Evolutionary conservation across 208 protist genomes (phyloP).

Genomic region (Plasmodiophora brassicae): DNA sequence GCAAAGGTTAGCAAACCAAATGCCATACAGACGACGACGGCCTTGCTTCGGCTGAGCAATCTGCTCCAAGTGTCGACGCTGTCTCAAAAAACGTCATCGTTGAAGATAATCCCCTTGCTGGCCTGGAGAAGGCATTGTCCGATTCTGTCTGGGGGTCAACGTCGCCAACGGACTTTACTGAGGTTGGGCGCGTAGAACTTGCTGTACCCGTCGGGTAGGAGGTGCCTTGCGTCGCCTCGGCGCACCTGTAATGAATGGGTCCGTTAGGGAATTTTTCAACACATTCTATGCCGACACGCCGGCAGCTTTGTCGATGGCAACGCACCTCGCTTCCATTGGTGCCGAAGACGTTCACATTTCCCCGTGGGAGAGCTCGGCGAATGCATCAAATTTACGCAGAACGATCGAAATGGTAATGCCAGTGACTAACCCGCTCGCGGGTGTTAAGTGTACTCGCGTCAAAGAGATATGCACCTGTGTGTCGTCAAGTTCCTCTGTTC

Average conservation of each 20-base stretch:
- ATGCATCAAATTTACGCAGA: background rate
- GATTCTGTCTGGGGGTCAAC: background rate
- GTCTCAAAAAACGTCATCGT: background rate
- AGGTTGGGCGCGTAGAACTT: background rate
- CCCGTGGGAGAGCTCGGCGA: background rate
- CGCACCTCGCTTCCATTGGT: background rate
- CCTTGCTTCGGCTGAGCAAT: too few species aligned
- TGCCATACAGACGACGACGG: too few species aligned
- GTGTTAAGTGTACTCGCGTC: background rate
- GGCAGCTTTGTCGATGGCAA: background rate
- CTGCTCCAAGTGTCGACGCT: background rate
- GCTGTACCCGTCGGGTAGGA: background rate
- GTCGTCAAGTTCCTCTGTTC: too few species aligned
- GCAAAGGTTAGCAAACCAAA: background rate
- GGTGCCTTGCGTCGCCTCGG: background rate
- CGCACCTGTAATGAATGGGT: background rate
- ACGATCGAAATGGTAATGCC: background rate
- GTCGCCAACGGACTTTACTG: background rate
- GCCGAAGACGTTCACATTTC: background rate
- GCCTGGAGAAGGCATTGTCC: background rate
- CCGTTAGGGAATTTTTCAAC: background rate
- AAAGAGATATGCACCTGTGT: background rate
- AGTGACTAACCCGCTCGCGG: background rate
- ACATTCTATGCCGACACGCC: background rate
- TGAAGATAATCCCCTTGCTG: background rate